Base-by-base conservation (phyloP, 495 filamentous ascomycete genomes). In the Penicillium coprophilum region DNA sequence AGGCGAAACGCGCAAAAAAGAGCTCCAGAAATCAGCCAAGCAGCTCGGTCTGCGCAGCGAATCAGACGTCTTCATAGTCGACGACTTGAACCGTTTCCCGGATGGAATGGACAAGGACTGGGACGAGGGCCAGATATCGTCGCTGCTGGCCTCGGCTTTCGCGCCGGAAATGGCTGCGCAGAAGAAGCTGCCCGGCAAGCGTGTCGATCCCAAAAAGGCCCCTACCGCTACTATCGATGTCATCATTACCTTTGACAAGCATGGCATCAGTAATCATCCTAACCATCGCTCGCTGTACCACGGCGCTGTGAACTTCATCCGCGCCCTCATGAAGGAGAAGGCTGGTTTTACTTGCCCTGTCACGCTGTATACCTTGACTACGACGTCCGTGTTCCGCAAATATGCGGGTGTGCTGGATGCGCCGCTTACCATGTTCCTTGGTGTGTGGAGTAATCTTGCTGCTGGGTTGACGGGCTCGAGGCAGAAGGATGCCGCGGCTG, bases 211-310 rank as follows among this genome's bases (percentile, higher is more conserved):
- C 7, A 57, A 58, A 3, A 63, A 61, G 34, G 60, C 66, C 6
- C 83, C 82, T 4, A 78, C 72, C 3, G 82, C 86, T 3, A 82
- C 82, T 9, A 89, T 96, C 62, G 90, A 96, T 68, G 80, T 84
- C 28, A 79, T 97, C 55, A 77, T 98, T 49, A 97, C 94, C 8
- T 98, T 98, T 69, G 94, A 98, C 73, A 60, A 69, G 13, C 40
- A 73, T 59, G 94, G 94, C 32, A 77, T 98, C 20, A 95, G 90
- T 52, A 79, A 80, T 38, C 94, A 98, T 71, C 87, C 90, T 12
- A 98, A 98, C 72, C 94, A 98, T 72, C 88, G 88, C 43, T 88
- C 89, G 3, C 82, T 96, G 0, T 91, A 90, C 66, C 80, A 89
- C 62, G 94, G 93, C 40, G 90, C 91, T 9, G 74, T 80, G n/a